Base-by-base conservation (phyloP, 805 yeast genomes). In the Pichia nakasei region DNA sequence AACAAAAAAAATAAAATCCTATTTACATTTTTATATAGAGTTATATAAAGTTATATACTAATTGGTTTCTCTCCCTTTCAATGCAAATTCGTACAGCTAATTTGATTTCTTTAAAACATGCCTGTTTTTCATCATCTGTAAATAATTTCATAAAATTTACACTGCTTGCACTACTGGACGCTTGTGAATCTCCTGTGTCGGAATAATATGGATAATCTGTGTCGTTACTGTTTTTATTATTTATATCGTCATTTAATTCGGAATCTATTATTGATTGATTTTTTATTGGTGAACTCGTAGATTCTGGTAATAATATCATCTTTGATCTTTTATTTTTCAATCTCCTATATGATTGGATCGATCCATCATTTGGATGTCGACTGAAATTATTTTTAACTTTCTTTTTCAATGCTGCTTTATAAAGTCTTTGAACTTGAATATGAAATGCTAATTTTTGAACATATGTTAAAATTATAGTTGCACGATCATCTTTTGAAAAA, bases 371-470 rank as follows among this genome's bases (percentile, higher is more conserved):
- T 17, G 50, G 35, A 38, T 24, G 11, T 24, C 27, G 7, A 24
- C 27, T 24, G 9, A 24, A 24, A 24, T 11, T 24, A 11, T 24
- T 24, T 24, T 24, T 24, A 24, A 5, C 44, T 24, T 52, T 45
- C 12, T 42, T 4, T 46, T 56, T 59, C 2, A 70, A 44, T 21
- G 68, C 57, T 3, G 78, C 80, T 52, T 72, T 73, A 58, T 72
- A 80, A 11, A 82, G 73, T 39, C 89, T 61, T 11, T 75, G 76
- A n/a, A 80, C 75, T 59, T 82, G 89, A 15, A 81, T 76, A 44
- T 74, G 69, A 42, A 76, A 71, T 15, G 85, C 84, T 39, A 82
- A 52, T 38, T 63, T 69, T 19, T 61, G 64, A 26, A 81, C 61
- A 54, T 76, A 82, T 9, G 57, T 58, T 22, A 63, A 47, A 15